Conservation (phyloP, 202 grass and related monocot species). For the Cymbopogon flexuosus region DNA sequence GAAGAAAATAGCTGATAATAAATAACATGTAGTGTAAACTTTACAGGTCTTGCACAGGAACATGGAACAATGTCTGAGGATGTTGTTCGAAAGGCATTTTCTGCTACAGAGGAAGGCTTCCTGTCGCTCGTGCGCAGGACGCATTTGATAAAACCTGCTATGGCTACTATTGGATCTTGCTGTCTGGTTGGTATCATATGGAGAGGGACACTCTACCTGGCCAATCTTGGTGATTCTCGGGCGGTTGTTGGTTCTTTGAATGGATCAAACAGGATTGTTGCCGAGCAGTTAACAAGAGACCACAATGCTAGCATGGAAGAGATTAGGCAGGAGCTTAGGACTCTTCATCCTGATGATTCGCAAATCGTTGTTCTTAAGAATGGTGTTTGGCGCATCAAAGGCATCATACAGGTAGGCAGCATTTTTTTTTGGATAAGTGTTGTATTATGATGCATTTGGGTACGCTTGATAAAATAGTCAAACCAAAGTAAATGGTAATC, state of each 20-base stretch:
- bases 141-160: slow-evolving; percentile 77
- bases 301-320: slow-evolving; percentile 90
- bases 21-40: not conserved
- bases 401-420: slow-evolving; percentile 81
- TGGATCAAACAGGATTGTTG: slow-evolving; percentile 59
- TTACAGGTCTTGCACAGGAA: slow-evolving; percentile 67
- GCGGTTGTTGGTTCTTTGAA: slow-evolving; percentile 66
- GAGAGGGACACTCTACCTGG: slow-evolving; percentile 78
- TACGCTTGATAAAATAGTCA: not conserved
- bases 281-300: slow-evolving; percentile 86
- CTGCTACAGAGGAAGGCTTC: slow-evolving; percentile 88
- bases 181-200: slow-evolving; percentile 87
- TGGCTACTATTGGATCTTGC: slow-evolving; percentile 83
- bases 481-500: not conserved
- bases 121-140: slow-evolving; percentile 75
- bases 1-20: not conserved
- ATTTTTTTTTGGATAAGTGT: not conserved
- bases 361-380: slow-evolving; percentile 95
- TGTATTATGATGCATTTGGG: not conserved
- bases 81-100: slow-evolving; percentile 76
- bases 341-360: slow-evolving; percentile 90
- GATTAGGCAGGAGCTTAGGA: slow-evolving; percentile 76
- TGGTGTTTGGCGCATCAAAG: slow-evolving; percentile 98
- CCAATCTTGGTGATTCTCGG: slow-evolving; percentile 88
- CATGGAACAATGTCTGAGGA: slow-evolving; percentile 73